Base-by-base conservation (phyloP, 169 alveolate species). In the Blepharisma undulans region DNA sequence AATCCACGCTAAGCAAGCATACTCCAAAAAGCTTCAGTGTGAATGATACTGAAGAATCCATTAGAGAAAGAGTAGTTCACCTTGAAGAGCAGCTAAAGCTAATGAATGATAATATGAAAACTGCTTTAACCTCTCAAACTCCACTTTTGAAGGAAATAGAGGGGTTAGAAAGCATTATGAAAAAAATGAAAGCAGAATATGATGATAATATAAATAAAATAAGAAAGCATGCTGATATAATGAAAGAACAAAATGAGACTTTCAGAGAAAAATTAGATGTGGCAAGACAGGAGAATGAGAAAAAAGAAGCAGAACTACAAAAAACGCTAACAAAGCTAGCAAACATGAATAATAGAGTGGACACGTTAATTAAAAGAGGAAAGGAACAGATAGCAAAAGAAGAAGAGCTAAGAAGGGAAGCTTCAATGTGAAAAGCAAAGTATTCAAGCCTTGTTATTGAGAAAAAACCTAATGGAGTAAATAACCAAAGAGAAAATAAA, bases 221-320 rank as follows among this genome's bases (percentile, higher is more conserved):
- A 21, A 22, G 33, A 19, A 86, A 72, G 27, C 80, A 36, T 4
- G 48, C 84, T 3, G 91, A 86, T 25, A 72, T 25, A 59, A 22
- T 86, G 29, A 72, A 86, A 86, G 91, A 86, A 19, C 59, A 66
- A 32, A 71, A n/a, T n/a, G 91, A 86, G 5, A 25, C 27, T 3
- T 21, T 27, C 16, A 60, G 72, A 22, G 61, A 60, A 8, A 22
- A 36, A 36, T 19, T 86, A 71, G 84, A 86, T 18, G 8, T 22
- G 0, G 22, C 72, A 86, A 86, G 84, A 48, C 25, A 60, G 14
- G 91, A 71, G 27, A 27, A 30, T 32, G 91, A 86, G 27, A 72
- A 86, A 72, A 60, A 66, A 19, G 72, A 22, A 22, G 72, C 61
- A 16, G 60, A 71, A 27, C 48, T 86, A 3, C 72, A 60, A 19